These are phyloP conservation scores for Torulaspora indica DNA, from an alignment of 805 yeast genomes.

Conservation along the genomic window DNA sequence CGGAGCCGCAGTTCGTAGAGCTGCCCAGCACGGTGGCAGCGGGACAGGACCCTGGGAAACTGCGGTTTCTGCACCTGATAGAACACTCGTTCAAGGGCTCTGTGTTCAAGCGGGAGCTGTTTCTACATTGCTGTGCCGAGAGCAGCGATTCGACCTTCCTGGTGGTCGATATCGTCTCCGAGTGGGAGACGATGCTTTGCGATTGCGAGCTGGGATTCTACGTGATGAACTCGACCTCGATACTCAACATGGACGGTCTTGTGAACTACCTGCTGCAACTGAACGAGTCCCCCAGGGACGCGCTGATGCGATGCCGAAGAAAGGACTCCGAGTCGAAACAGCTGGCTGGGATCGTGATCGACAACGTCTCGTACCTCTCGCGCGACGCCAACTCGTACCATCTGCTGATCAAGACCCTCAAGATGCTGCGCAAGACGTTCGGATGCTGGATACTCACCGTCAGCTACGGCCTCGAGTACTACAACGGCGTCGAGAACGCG, in stretches of 20 bases:
- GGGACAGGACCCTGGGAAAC: background rate
- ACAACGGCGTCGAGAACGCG: conserved; percentile 27
- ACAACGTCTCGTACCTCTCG: conserved; percentile 30
- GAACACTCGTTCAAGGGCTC: conserved; percentile 26
- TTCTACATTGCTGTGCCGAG: conserved; percentile 7
- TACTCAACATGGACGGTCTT: conserved; percentile 22
- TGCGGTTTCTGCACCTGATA: conserved; percentile 25
- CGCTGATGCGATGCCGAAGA: conserved; percentile 23
- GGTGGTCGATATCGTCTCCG: conserved; percentile 27
- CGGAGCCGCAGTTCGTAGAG: conserved; percentile 12
- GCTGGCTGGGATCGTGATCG: conserved; percentile 32
- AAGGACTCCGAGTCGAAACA: conserved; percentile 14
- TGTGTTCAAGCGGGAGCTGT: conserved; percentile 16
- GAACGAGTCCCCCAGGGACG: conserved; percentile 23
- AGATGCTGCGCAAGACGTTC: conserved; percentile 19
- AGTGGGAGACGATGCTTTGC: conserved; percentile 16
- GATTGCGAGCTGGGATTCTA: conserved; percentile 6
- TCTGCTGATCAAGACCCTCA: conserved; percentile 18
- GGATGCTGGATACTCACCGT: conserved; percentile 32
- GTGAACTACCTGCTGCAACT: conserved; percentile 23
- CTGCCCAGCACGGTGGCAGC: conserved; percentile 1
- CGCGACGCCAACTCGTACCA: conserved; percentile 19
- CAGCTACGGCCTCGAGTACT: conserved; percentile 29
- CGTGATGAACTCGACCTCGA: conserved; percentile 21
- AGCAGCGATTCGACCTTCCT: conserved; percentile 11